phyloP scores from a whole-genome alignment of 2,329 filamentous ascomycete genomes.

The Lachnellula suecica region DNA sequence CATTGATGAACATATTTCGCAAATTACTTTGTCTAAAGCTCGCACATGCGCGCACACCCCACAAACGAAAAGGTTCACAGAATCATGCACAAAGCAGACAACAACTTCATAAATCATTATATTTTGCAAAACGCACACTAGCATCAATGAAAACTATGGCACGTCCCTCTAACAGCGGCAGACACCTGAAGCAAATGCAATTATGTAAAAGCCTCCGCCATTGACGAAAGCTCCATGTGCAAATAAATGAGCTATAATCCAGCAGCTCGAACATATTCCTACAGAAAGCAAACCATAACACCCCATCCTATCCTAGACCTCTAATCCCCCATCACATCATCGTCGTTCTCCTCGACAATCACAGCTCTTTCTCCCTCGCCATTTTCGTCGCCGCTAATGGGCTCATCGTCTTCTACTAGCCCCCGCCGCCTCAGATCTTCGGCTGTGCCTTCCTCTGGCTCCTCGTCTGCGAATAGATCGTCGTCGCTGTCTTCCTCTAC shows the following conservation, averaged over 20 bases:
- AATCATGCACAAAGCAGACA: not conserved
- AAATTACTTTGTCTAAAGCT: too few species aligned
- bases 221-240: not conserved
- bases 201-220: not conserved
- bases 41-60: too few species aligned
- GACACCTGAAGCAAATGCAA: not conserved
- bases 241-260: not conserved
- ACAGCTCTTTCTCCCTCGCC: slow-evolving; percentile 34
- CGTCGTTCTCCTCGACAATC: slow-evolving; percentile 30
- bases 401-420: slow-evolving; percentile 50
- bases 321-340: slow-evolving; percentile 45
- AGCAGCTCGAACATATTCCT: not conserved
- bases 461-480: slow-evolving; percentile 45
- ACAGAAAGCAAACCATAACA: not conserved
- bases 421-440: slow-evolving; percentile 57
- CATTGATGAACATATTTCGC: too few species aligned
- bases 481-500: slow-evolving; percentile 32
- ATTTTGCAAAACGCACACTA: not conserved
- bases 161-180: not conserved
- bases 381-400: slow-evolving; percentile 36
- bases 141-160: not conserved
- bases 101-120: not conserved
- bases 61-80: not conserved
- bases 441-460: slow-evolving; percentile 57
- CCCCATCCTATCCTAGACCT: slow-evolving; percentile 1